A percentile compares a stretch with the other conserved stretches of the same genome.
phyloP scores from a whole-genome alignment of 192 early-diverging fungal genomes.

The Coemansia sp. region DNA sequence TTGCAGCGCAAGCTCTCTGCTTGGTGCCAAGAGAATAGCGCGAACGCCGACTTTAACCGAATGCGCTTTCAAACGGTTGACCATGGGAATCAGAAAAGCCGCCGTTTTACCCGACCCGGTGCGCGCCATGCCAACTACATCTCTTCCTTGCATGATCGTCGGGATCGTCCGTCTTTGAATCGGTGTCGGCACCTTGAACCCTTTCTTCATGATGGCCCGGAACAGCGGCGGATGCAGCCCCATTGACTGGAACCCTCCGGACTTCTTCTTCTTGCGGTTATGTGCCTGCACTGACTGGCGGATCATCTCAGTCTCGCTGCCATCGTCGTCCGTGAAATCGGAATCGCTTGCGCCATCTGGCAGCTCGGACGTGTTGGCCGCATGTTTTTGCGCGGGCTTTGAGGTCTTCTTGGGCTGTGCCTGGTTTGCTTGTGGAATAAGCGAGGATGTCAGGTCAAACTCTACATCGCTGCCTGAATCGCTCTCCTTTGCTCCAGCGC shows the following conservation, averaged over 20 bases:
- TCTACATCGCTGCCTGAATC: slow-evolving; percentile 48
- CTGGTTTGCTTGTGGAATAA: slow-evolving; percentile 39
- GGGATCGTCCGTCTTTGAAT: slow-evolving; percentile 97
- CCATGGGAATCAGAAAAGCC: slow-evolving; percentile 89
- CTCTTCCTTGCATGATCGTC: slow-evolving; percentile 82
- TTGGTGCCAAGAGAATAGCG: slow-evolving; percentile 85
- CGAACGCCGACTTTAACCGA: slow-evolving; percentile 84
- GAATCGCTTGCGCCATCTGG: background rate
- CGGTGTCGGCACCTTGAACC: slow-evolving; percentile 97
- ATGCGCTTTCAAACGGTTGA: slow-evolving; percentile 84
- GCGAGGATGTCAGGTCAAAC: slow-evolving; percentile 50
- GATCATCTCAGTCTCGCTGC: slow-evolving; percentile 42
- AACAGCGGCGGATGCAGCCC: slow-evolving; percentile 81
- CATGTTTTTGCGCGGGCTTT: background rate
- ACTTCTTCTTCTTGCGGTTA: slow-evolving; percentile 93
- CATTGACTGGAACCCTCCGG: slow-evolving; percentile 98
- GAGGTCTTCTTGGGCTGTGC: slow-evolving; percentile 7
- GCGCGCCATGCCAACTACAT: slow-evolving; percentile 97
- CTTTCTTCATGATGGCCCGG: slow-evolving; percentile 86
- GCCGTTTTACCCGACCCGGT: slow-evolving; percentile 99
- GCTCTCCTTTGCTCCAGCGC: background rate
- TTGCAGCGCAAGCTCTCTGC: slow-evolving; percentile 95
- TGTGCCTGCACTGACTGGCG: slow-evolving; percentile 53
- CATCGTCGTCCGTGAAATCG: slow-evolving; percentile 3
- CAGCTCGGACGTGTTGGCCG: background rate